Conservation (phyloP, 2,329 filamentous ascomycete species). For the Chrysosporium keratinophilum region DNA sequence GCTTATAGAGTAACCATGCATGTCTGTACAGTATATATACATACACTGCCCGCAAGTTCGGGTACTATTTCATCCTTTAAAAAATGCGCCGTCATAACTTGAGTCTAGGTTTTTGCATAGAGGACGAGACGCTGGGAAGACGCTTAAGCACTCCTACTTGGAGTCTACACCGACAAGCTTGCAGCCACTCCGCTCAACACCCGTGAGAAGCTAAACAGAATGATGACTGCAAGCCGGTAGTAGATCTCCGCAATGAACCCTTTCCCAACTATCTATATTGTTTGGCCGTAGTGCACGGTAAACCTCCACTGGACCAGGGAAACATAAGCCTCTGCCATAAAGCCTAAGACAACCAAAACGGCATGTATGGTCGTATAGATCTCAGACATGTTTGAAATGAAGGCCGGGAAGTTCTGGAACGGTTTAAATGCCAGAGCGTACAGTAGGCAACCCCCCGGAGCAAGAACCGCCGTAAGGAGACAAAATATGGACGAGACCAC, state of each 20-base stretch:
- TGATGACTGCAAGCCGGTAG: not conserved
- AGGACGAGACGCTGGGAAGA: not conserved
- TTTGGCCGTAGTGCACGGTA: not conserved
- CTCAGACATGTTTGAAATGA: no score
- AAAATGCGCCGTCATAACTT: not conserved
- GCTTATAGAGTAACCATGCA: no score
- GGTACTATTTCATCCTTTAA: no score
- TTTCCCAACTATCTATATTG: not conserved
- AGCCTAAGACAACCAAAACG: not conserved
- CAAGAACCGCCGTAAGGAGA: not conserved
- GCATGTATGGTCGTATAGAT: not conserved
- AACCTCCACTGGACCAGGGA: not conserved
- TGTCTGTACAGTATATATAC: no score
- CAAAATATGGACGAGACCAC: not conserved
- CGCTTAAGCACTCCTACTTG: conserved; percentile 1
- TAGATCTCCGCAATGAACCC: not conserved
- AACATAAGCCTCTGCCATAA: not conserved
- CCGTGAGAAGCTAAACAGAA: not conserved
- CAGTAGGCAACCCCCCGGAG: no score
- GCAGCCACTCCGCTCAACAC: not conserved
- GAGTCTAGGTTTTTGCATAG: not conserved
- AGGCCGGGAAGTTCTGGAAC: no score
- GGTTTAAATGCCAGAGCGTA: not conserved
- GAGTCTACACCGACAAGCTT: conserved; percentile 11
- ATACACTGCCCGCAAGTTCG: no score